phyloP scores from a whole-genome alignment of 805 yeast genomes.

The Candida tibetensis region DNA sequence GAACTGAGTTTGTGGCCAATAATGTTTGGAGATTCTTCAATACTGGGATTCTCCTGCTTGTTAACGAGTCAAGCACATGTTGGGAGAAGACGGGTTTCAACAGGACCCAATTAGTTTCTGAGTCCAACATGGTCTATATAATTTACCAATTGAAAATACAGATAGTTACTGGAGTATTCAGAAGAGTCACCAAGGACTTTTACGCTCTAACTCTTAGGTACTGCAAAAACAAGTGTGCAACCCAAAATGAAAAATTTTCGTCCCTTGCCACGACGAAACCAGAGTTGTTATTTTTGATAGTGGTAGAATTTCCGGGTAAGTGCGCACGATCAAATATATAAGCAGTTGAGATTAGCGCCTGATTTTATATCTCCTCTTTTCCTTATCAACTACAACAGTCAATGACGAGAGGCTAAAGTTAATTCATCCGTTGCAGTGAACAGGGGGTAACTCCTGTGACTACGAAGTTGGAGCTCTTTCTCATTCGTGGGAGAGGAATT shows the following conservation, averaged over 20 bases:
- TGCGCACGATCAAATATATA: too few species aligned
- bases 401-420: slow-evolving; percentile 48
- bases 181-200: background rate
- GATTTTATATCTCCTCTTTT: slow-evolving; percentile 6
- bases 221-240: too few species aligned
- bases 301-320: too few species aligned
- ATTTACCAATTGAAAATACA: too few species aligned
- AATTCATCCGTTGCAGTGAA: slow-evolving; percentile 38
- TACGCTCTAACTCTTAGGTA: too few species aligned
- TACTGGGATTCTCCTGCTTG: slow-evolving; percentile 32
- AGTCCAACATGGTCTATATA: background rate
- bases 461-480: slow-evolving; percentile 5
- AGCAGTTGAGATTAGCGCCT: too few species aligned
- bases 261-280: too few species aligned
- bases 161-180: background rate
- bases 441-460: slow-evolving; percentile 17
- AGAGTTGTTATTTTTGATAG: too few species aligned
- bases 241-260: slow-evolving; percentile 7
- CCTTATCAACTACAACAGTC: slow-evolving; percentile 59
- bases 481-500: slow-evolving; percentile 10
- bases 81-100: slow-evolving; percentile 21
- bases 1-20: slow-evolving; percentile 19
- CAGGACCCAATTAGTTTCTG: slow-evolving; percentile 17
- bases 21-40: slow-evolving; percentile 24
- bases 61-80: slow-evolving; percentile 32